Conservation (phyloP, 2,329 filamentous ascomycete genomes). For the Trichoderma cornu-damae region DNA sequence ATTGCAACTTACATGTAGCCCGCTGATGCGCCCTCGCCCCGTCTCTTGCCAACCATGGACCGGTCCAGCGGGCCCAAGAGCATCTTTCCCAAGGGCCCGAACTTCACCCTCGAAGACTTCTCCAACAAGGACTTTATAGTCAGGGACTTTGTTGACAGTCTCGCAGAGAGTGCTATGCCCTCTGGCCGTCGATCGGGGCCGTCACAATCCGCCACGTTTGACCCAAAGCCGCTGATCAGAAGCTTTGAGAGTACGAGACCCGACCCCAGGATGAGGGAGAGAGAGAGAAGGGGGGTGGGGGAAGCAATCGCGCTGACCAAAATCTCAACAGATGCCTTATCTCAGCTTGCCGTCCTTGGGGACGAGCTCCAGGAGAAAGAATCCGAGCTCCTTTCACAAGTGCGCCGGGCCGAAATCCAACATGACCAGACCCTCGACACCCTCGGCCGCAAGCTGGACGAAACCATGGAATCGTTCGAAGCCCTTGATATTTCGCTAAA, state of each 20-base stretch:
- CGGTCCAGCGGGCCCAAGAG: conserved; percentile 51
- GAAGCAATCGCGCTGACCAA: background rate
- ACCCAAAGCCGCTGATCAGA: conserved; percentile 93
- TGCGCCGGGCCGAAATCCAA: conserved; percentile 83
- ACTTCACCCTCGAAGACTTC: conserved; percentile 83
- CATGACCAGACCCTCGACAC: conserved; percentile 89
- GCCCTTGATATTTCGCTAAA: conserved; percentile 80
- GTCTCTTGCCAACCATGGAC: conserved; percentile 35
- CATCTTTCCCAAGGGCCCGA: conserved; percentile 72
- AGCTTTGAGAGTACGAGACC: conserved; percentile 70
- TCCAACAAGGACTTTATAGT: conserved; percentile 93
- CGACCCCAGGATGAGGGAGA: background rate
- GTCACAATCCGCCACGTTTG: conserved; percentile 61
- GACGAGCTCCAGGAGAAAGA: conserved; percentile 86
- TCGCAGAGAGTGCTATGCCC: conserved; percentile 81
- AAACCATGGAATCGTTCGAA: conserved; percentile 89
- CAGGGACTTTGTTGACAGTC: conserved; percentile 90
- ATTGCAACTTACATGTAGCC: conserved; percentile 30
- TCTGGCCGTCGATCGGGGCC: conserved; percentile 71
- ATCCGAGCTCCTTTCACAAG: conserved; percentile 83
- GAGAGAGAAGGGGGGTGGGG: no score
- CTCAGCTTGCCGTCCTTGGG: conserved; percentile 63
- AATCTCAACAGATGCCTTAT: conserved; percentile 50
- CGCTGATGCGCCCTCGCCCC: conserved; percentile 20
- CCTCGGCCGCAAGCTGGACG: conserved; percentile 80